phyloP scores from a whole-genome alignment of 352 stramenopile genomes.

The Phytophthora meadii region DNA sequence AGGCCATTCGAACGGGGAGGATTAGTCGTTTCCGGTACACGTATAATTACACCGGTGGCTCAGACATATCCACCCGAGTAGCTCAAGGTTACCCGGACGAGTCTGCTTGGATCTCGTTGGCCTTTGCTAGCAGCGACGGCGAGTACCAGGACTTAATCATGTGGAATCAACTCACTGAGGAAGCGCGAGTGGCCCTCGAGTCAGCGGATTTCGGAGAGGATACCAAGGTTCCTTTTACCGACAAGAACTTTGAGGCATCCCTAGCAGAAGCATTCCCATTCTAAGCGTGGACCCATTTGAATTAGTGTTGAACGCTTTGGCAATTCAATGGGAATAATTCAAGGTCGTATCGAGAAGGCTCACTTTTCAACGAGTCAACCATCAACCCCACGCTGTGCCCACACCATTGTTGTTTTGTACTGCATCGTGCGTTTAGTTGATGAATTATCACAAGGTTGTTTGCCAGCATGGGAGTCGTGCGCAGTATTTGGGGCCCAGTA shows the following conservation, averaged over 20 bases:
- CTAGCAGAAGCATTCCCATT: background rate
- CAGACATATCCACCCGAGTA: background rate
- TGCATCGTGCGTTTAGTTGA: too few relatives aligned
- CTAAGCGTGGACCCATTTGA: background rate
- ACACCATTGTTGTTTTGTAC: too few relatives aligned
- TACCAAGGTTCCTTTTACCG: slow-evolving; percentile 1
- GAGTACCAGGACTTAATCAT: slow-evolving; percentile 9
- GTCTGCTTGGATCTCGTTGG: background rate
- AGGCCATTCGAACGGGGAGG: background rate
- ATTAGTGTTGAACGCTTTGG: too few relatives aligned
- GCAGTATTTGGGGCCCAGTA: too few relatives aligned
- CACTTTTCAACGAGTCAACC: too few relatives aligned
- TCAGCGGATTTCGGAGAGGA: background rate
- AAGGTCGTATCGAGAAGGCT: too few relatives aligned
- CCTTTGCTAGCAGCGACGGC: background rate
- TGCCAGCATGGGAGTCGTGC: too few relatives aligned
- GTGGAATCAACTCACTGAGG: background rate
- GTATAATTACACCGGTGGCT: background rate
- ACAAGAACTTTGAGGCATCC: background rate
- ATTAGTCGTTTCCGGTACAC: background rate
- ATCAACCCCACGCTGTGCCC: too few relatives aligned
- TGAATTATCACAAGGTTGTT: too few relatives aligned
- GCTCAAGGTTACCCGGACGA: background rate
- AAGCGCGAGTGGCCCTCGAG: background rate
- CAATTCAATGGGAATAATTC: too few relatives aligned